Conservation (phyloP, 2,329 filamentous ascomycete species). For the Fusarium poae region DNA sequence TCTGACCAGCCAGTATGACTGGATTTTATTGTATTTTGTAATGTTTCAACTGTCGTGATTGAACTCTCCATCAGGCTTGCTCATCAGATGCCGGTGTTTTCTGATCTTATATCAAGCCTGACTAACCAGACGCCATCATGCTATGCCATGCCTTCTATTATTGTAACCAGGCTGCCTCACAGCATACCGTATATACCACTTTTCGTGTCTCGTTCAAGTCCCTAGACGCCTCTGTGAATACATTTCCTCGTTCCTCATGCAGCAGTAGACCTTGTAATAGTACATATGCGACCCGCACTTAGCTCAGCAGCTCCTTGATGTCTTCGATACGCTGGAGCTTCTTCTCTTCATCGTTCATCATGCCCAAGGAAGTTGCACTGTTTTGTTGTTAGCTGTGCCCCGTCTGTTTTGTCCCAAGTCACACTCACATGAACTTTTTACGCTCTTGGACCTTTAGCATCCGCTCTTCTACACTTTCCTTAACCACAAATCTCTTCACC, state of each 20-base stretch:
- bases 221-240: constrained; percentile 36
- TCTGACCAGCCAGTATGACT: constrained; percentile 36
- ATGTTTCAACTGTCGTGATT: constrained; percentile 33
- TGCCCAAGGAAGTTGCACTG: constrained; percentile 92
- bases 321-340: constrained; percentile 91
- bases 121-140: constrained; percentile 22
- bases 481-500: constrained; percentile 89
- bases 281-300: constrained; percentile 26
- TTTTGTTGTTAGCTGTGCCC: constrained; percentile 28
- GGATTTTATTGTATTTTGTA: constrained; percentile 13
- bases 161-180: constrained; percentile 16
- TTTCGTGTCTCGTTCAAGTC: constrained; percentile 22
- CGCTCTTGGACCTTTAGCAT: constrained; percentile 95
- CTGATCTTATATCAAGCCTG: constrained; percentile 32
- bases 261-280: neutral
- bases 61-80: constrained; percentile 38
- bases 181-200: constrained; percentile 20
- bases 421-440: constrained; percentile 92
- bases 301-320: constrained; percentile 88
- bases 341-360: constrained; percentile 96
- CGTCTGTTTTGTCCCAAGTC: neutral
- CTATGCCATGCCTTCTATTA: constrained; percentile 17
- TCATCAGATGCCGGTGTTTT: constrained; percentile 35
- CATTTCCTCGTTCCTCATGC: constrained; percentile 4
- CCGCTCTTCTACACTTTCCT: constrained; percentile 91